Evolutionary conservation across 1,139 yeast genomes (phyloP).

Genomic region (Yamadazyma sp.): DNA sequence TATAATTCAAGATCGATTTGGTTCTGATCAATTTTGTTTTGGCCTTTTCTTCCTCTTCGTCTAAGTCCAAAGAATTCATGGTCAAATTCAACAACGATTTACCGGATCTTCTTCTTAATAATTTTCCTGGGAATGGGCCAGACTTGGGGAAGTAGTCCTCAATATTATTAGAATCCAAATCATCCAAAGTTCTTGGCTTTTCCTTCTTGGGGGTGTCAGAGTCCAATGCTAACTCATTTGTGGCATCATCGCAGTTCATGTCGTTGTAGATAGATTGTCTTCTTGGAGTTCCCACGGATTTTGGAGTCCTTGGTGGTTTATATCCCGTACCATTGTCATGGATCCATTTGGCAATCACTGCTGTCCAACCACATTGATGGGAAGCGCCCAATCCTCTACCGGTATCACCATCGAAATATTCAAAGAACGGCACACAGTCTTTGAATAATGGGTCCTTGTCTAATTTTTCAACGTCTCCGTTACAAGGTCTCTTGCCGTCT

Average conservation of each 20-base stretch:
- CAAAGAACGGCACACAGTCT: conserved; percentile 80
- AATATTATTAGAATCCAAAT: conserved; percentile 36
- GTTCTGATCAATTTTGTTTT: conserved; percentile 19
- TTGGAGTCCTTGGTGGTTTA: conserved; percentile 52
- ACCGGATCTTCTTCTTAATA: conserved; percentile 67
- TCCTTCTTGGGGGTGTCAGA: conserved; percentile 3
- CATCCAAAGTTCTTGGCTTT: conserved; percentile 15
- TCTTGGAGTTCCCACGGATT: conserved; percentile 38
- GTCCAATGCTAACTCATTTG: conserved; percentile 6
- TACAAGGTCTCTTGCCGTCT: conserved; percentile 73
- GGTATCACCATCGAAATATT: conserved; percentile 92
- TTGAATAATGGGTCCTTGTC: conserved; percentile 74
- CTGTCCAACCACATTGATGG: conserved; percentile 98
- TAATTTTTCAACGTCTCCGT: conserved; percentile 64
- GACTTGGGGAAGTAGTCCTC: conserved; percentile 40
- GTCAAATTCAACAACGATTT: conserved; percentile 68
- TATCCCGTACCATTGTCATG: conserved; percentile 85
- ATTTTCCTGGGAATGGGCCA: conserved; percentile 56
- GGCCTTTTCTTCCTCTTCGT: conserved; percentile 53
- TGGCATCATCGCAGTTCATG: conserved; percentile 13
- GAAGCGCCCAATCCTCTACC: conserved; percentile 95
- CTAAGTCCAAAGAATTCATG: conserved; percentile 63
- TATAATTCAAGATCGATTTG: conserved; percentile 18
- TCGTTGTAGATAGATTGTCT: conserved; percentile 29
- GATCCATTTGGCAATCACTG: conserved; percentile 88